A percentile compares a stretch with the other conserved stretches of the same genome.
Conservation (phyloP, 2,329 filamentous ascomycete genomes). For the Cladophialophora psammophila region DNA sequence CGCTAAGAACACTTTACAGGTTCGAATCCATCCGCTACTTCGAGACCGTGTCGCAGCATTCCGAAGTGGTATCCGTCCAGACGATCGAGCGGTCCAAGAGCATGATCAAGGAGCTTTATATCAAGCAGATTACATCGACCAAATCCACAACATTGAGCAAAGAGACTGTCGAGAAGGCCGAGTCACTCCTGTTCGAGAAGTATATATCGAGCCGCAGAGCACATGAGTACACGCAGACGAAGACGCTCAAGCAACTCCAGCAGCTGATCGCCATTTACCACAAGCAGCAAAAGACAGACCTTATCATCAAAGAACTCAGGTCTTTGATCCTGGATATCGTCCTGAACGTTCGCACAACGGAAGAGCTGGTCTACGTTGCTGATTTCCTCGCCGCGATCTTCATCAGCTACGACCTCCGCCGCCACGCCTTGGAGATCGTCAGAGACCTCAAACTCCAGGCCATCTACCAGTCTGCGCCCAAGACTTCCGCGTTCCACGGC, state of each 20-base stretch:
- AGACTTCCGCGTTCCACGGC: slow-evolving; percentile 38
- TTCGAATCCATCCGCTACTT: slow-evolving; percentile 28
- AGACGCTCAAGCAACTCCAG: slow-evolving; percentile 48
- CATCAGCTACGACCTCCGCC: slow-evolving; percentile 51
- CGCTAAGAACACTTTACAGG: not conserved
- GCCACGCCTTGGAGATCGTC: slow-evolving; percentile 52
- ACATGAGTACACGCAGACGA: slow-evolving; percentile 51
- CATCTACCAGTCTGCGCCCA: slow-evolving; percentile 53
- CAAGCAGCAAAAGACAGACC: slow-evolving; percentile 46
- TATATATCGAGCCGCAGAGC: slow-evolving; percentile 42
- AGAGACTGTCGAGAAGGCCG: slow-evolving; percentile 24
- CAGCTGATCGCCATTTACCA: slow-evolving; percentile 48
- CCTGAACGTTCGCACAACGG: slow-evolving; percentile 50
- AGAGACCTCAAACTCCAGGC: slow-evolving; percentile 59
- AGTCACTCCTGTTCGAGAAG: slow-evolving; percentile 18
- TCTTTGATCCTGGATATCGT: slow-evolving; percentile 45
- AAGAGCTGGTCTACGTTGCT: slow-evolving; percentile 41
- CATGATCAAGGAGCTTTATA: slow-evolving; percentile 25
- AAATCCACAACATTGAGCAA: slow-evolving; percentile 22
- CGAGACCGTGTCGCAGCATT: slow-evolving; percentile 22
- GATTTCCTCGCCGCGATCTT: slow-evolving; percentile 58
- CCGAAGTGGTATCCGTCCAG: slow-evolving; percentile 15
- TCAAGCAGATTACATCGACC: slow-evolving; percentile 26
- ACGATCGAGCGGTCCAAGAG: slow-evolving; percentile 22
- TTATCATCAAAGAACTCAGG: slow-evolving; percentile 45